Evolutionary conservation across 441 rosid species (phyloP), one percentile per base, ranked within the genome.

Genomic region (Viola pubescens): DNA sequence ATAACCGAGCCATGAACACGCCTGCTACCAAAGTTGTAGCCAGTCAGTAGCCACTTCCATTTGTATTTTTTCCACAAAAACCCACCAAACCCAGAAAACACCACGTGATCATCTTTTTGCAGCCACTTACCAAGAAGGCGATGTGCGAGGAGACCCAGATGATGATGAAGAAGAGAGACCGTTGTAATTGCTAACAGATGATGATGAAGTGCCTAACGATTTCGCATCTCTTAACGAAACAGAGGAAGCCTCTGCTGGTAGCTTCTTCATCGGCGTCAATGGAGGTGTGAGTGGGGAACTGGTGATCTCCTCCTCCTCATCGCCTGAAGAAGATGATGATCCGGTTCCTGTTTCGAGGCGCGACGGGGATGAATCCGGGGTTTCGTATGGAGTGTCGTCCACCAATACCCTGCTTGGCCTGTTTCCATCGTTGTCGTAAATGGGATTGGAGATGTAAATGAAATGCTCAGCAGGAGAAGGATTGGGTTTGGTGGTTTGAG

Each of bases 401-500:
- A 26, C 34, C 2, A 26, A 2, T 26, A 62, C 77, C 54, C 19
- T 44, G 56, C 66, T 61, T 19, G 6, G 37, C 70, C 71, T 63
- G 75, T 71, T 70, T 6, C 54, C 69, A n/a, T 59, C 53, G 9
- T 73, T 77, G 13, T 78, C 81, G 16, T 62, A 67, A 9, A 83
- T 75, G n/a, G 98, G 96, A 68, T 89, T 91, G 1, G 97, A 89
- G 39, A 92, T 89, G 80, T 87, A 85, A 54, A 89, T 71, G 38
- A 84, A 71, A 62, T 74, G 64, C 50, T 76, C 83, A 4, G 55
- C 72, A 16, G 16, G 11, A 45, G 46, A 16, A 34, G 65, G 52
- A 61, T 10, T 69, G 56, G 64, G 53, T 4, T 49, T 9, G 7
- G 49, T 54, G 41, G 13, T 48, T 46, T 68, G 80, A 57, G 60